Percentiles rank a stretch among this genome's conserved stretches.
Evolutionary conservation across 2,329 filamentous ascomycete species (phyloP).

Genomic region (Claviceps humidiphila): DNA sequence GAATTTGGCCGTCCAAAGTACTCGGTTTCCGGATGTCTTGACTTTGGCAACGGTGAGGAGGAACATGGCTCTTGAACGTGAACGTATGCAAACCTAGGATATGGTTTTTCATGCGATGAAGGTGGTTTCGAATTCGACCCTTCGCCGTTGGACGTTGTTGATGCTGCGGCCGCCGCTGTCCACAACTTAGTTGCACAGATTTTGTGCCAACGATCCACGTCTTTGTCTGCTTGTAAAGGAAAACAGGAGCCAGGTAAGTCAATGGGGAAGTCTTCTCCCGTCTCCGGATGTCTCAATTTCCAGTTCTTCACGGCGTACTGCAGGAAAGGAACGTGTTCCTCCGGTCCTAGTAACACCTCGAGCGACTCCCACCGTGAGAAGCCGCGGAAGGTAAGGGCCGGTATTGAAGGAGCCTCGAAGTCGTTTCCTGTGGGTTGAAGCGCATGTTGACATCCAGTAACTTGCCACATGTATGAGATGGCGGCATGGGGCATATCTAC

Average conservation of each 20-base stretch:
- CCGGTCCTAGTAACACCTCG: slow-evolving; percentile 73
- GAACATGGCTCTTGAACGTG: slow-evolving; percentile 20
- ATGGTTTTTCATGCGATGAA: slow-evolving; percentile 16
- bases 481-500: slow-evolving; percentile 57
- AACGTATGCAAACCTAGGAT: slow-evolving; percentile 25
- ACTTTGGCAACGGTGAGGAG: slow-evolving; percentile 13
- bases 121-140: slow-evolving; percentile 8
- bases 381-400: slow-evolving; percentile 68
- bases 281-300: slow-evolving; percentile 60
- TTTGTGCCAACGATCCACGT: slow-evolving; percentile 81
- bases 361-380: slow-evolving; percentile 93
- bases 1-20: slow-evolving; percentile 24
- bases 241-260: slow-evolving; percentile 50
- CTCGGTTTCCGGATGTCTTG: slow-evolving; percentile 18
- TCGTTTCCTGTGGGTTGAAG: slow-evolving; percentile 63
- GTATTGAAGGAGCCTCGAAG: slow-evolving; percentile 64
- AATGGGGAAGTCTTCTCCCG: slow-evolving; percentile 52
- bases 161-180: slow-evolving; percentile 45
- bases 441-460: slow-evolving; percentile 78
- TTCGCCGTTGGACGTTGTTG: slow-evolving; percentile 8
- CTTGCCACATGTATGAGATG: slow-evolving; percentile 86
- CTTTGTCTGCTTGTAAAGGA: slow-evolving; percentile 57
- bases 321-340: slow-evolving; percentile 75
- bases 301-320: slow-evolving; percentile 70
- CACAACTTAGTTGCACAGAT: slow-evolving; percentile 58